These are phyloP conservation scores for Russula sp. DNA, from an alignment of 768 basidiomycete genomes.

Conservation along the genomic window DNA sequence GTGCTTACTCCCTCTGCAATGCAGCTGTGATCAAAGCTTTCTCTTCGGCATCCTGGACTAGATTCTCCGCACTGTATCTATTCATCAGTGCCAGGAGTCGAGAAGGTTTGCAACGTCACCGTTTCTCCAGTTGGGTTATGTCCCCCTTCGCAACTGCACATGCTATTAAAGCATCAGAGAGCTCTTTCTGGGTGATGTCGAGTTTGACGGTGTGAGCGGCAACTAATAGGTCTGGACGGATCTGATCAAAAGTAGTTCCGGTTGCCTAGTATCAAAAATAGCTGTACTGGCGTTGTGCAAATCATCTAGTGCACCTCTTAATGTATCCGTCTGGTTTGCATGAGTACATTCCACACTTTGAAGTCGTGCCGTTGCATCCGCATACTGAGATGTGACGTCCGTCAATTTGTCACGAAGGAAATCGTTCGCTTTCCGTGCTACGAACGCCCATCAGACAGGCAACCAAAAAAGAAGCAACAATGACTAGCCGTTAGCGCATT, in stretches of 20 bases:
- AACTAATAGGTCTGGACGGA: neutral
- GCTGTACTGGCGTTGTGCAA: constrained; percentile 15
- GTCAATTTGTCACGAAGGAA: constrained; percentile 22
- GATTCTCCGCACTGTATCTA: constrained; percentile 1
- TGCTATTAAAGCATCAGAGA: constrained; percentile 3
- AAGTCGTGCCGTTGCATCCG: constrained; percentile 16
- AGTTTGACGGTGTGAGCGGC: constrained; percentile 12
- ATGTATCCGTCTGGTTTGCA: constrained; percentile 3
- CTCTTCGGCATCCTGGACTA: constrained; percentile 7
- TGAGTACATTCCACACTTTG: constrained; percentile 7
- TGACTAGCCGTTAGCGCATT: constrained; percentile 13
- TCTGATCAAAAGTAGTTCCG: neutral
- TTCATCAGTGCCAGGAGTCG: neutral
- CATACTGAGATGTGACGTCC: constrained; percentile 19
- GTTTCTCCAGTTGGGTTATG: neutral
- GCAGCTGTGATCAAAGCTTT: neutral
- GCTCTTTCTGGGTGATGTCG: constrained; percentile 13
- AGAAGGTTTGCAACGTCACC: neutral
- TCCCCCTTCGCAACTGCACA: constrained; percentile 10
- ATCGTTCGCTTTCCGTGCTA: constrained; percentile 22
- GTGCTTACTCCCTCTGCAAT: constrained; percentile 13
- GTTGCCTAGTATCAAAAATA: neutral
- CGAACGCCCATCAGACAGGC: neutral
- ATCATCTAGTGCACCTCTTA: constrained; percentile 11
- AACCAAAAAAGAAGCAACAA: neutral